Evolutionary conservation across 2,329 filamentous ascomycete genomes (phyloP).

Genomic region (Trichoderma sp.): DNA sequence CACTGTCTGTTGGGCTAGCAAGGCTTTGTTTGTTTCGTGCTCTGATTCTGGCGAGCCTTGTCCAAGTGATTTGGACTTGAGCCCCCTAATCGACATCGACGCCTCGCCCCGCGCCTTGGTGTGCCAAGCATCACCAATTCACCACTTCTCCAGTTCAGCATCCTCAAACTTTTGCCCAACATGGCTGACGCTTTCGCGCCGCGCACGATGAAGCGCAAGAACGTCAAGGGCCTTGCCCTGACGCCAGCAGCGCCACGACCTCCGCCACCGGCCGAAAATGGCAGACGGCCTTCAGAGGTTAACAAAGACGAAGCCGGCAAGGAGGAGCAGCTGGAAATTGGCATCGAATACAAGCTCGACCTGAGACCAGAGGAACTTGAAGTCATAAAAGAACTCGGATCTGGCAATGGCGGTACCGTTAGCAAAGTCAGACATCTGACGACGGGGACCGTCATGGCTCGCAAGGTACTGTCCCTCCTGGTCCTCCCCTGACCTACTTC

Average conservation of each 20-base stretch:
- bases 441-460: constrained; percentile 94
- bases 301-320: constrained; percentile 58
- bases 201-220: constrained; percentile 97
- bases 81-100: background rate
- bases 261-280: constrained; percentile 69
- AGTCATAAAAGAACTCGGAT: constrained; percentile 89
- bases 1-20: background rate
- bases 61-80: constrained; percentile 21
- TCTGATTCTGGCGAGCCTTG: constrained; percentile 21
- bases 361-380: constrained; percentile 88
- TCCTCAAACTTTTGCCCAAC: constrained; percentile 25
- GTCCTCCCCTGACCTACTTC: constrained; percentile 15
- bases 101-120: background rate
- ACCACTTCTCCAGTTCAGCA: background rate
- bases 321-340: constrained; percentile 76
- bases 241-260: constrained; percentile 73
- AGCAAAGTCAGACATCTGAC: constrained; percentile 96
- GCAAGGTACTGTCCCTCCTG: constrained; percentile 66
- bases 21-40: background rate
- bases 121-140: background rate
- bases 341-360: constrained; percentile 94
- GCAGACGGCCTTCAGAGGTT: constrained; percentile 57
- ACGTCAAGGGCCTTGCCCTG: constrained; percentile 91
- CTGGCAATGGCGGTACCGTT: constrained; percentile 95
- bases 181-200: constrained; percentile 64